phyloP scores from a whole-genome alignment of 1,139 yeast genomes.

The Ogataea hybrid region DNA sequence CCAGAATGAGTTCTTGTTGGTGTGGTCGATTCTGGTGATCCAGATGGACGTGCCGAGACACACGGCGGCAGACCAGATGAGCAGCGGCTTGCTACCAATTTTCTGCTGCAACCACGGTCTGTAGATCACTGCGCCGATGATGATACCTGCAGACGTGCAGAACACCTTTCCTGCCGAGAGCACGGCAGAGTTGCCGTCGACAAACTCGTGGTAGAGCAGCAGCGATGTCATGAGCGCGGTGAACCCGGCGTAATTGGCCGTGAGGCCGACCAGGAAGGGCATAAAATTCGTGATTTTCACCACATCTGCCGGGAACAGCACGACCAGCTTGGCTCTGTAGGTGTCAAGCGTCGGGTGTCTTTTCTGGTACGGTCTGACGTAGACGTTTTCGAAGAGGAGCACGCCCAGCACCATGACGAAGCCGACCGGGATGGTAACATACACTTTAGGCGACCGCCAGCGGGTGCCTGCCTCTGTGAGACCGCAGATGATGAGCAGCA shows the following conservation, averaged over 20 bases:
- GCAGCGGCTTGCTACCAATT: conserved; percentile 22
- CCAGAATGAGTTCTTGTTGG: conserved; percentile 27
- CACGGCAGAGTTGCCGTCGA: conserved; percentile 25
- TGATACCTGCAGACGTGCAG: conserved; percentile 24
- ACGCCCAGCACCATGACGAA: conserved; percentile 23
- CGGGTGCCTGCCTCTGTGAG: conserved; percentile 36
- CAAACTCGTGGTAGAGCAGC: conserved; percentile 19
- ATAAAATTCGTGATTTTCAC: conserved; percentile 21
- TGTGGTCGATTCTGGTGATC: conserved; percentile 25
- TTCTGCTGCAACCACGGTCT: conserved; percentile 11
- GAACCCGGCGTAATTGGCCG: conserved; percentile 12
- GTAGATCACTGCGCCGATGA: conserved; percentile 15
- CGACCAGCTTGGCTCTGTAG: conserved; percentile 21
- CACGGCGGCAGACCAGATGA: conserved; percentile 15
- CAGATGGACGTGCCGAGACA: conserved; percentile 19
- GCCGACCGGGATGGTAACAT: conserved; percentile 32
- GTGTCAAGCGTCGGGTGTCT: conserved; percentile 12
- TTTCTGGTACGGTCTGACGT: conserved; percentile 17
- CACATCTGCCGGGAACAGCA: conserved; percentile 25
- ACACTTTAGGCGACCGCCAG: conserved; percentile 35
- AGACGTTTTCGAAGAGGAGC: conserved; percentile 20
- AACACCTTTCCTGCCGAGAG: conserved; percentile 31
- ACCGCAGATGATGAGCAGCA: conserved; percentile 34
- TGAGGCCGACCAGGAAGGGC: conserved; percentile 13
- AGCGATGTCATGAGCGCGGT: conserved; percentile 11